Conservation (phyloP, 305 asterid species). For the Plantago lanceolata region DNA sequence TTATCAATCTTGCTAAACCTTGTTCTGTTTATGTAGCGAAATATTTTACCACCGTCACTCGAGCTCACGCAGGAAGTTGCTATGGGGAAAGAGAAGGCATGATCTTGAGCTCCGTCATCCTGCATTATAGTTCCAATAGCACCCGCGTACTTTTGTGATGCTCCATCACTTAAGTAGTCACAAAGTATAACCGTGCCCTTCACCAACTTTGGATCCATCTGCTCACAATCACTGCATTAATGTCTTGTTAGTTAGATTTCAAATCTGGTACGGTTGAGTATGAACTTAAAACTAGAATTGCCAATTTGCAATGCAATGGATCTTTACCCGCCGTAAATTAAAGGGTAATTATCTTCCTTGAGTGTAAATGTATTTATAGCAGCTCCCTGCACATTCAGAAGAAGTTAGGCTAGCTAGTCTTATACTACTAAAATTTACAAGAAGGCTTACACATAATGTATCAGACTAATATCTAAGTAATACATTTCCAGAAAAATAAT, state of each 20-base stretch:
- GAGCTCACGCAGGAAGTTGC: conserved; percentile 42
- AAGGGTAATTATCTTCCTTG: conserved; percentile 32
- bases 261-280: conserved; percentile 10
- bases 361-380: conserved; percentile 45
- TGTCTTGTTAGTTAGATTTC: background rate
- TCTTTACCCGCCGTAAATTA: conserved; percentile 49
- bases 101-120: conserved; percentile 33
- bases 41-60: conserved; percentile 30
- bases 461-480: too few species aligned
- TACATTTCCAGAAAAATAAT: too few species aligned
- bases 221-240: conserved; percentile 39
- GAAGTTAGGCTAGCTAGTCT: background rate
- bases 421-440: background rate
- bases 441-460: too few species aligned
- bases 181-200: conserved; percentile 51
- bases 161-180: conserved; percentile 30
- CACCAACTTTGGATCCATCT: conserved; percentile 40
- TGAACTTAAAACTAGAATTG: background rate
- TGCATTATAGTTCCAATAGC: conserved; percentile 48
- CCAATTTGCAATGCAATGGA: too few species aligned
- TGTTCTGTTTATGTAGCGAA: conserved; percentile 35
- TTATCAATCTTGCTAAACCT: conserved; percentile 23
- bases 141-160: conserved; percentile 26
- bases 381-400: conserved; percentile 36
- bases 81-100: conserved; percentile 41